Percentiles rank a stretch among this genome's conserved stretches.
These are phyloP conservation scores for Apiospora marii DNA, from an alignment of 2,329 filamentous ascomycete species.

Conservation along the genomic window DNA sequence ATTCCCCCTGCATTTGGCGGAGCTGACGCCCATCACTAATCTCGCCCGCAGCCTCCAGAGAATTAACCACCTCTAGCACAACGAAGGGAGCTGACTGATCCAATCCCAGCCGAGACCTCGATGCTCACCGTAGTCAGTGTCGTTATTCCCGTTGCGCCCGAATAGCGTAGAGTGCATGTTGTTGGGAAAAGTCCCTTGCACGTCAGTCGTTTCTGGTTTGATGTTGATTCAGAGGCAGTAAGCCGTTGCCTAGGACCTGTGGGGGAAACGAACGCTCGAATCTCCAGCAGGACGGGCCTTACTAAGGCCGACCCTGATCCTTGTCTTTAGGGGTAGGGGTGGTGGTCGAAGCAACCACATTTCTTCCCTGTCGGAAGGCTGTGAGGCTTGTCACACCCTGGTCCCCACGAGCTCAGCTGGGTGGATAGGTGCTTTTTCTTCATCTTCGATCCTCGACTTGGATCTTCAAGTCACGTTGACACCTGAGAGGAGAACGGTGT, in stretches of 20 bases:
- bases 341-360: neutral
- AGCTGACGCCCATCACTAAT: slow-evolving; percentile 5
- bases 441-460: neutral
- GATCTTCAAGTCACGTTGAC: neutral
- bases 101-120: neutral
- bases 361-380: neutral
- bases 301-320: neutral
- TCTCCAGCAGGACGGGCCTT: neutral
- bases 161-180: neutral
- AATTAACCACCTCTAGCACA: neutral
- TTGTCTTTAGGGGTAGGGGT: neutral
- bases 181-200: neutral
- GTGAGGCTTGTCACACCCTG: neutral
- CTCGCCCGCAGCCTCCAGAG: neutral
- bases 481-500: neutral
- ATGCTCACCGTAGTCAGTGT: neutral
- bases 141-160: neutral
- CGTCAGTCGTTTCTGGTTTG: neutral
- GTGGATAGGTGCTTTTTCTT: neutral
- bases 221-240: neutral
- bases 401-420: slow-evolving; percentile 1
- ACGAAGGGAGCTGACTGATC: neutral
- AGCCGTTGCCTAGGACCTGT: neutral
- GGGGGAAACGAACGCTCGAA: neutral
- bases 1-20: slow-evolving; percentile 2